Base-by-base conservation (phyloP, 176 grass and related monocot species). In the Areca catechu region DNA sequence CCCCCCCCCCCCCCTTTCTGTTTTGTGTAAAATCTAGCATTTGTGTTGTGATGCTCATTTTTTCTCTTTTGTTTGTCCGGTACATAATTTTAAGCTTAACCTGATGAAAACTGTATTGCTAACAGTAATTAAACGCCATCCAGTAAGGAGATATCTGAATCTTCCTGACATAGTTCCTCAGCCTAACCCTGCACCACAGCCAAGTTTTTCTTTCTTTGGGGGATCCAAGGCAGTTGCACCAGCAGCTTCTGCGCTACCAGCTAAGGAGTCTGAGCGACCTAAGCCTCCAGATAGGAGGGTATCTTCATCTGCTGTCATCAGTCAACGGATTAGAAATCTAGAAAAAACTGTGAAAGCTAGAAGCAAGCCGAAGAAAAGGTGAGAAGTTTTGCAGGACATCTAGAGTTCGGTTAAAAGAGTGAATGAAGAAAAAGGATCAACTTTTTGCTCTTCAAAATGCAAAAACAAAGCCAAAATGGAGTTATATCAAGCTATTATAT, bases 321-420 rank as follows among this genome's bases (percentile, higher is more conserved):
- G 81, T 49, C 83, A 85, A 34, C 67, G 79, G 52, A 86, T 92
- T 52, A 89, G 83, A 83, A 85, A 74, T 67, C 76, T 83, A 54
- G 92, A 88, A 48, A 98, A 85, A 66, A 83, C 78, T 16, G 88
- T 76, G 7, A 92, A 92, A 85, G 80, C 88, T 50, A 80, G 79
- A 76, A 74, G 74, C 22, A 92, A 89, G 66, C 60, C 83, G 15
- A 71, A 76, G 74, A 92, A 56, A 70, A 73, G 49, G 64, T 72
- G 80, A 70, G 75, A 64, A 82, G 66, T 18, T 20, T 30, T 55
- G 27, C 16, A 52, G 22, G 27, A 15, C 1, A 22, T 52, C 12
- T 21, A 14, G 28, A 19, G 29, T 20, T 12, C 4, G 19, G 9
- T 30, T 43, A 48, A 14, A 60, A 20, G 4, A 12, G 16, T 9